Percentiles rank a stretch among this genome's conserved stretches.
Evolutionary conservation across 768 basidiomycete species (phyloP).

Genomic region (Podaxis sp.): DNA sequence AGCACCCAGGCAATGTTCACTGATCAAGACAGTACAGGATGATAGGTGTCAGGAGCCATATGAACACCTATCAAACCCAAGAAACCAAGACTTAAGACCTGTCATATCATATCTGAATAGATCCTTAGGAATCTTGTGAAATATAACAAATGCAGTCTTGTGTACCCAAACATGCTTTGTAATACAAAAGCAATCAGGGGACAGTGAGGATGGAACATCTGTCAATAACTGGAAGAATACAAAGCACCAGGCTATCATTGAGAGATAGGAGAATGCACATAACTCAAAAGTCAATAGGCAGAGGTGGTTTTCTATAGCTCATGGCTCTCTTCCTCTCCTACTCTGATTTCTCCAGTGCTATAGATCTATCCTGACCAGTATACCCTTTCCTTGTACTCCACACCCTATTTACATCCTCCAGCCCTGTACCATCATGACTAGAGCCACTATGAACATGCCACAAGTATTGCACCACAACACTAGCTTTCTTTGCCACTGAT

Average conservation of each 20-base stretch:
- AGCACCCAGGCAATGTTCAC: too few species aligned
- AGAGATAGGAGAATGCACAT: neutral
- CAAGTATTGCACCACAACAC: neutral
- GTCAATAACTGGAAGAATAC: too few species aligned
- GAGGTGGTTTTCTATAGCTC: conserved; percentile 29
- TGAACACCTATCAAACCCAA: too few species aligned
- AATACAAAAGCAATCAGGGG: too few species aligned
- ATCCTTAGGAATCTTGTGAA: too few species aligned
- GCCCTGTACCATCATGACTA: conserved; percentile 12
- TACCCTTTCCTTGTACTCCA: conserved; percentile 30
- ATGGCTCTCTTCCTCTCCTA: conserved; percentile 21
- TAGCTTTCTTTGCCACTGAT: conserved; percentile 10
- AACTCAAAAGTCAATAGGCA: conserved; percentile 17
- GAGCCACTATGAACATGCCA: conserved; percentile 15
- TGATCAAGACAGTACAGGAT: too few species aligned
- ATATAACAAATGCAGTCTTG: too few species aligned
- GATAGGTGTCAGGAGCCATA: too few species aligned
- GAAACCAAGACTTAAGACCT: too few species aligned
- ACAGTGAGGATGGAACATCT: too few species aligned
- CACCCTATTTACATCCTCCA: conserved; percentile 21
- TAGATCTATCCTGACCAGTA: conserved; percentile 24
- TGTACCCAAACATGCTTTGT: too few species aligned
- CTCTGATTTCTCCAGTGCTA: conserved; percentile 10
- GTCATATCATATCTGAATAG: too few species aligned
- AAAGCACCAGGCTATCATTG: conserved; percentile 8